Conservation (phyloP, 2,329 filamentous ascomycete genomes). For the Monosporascus sp. region DNA sequence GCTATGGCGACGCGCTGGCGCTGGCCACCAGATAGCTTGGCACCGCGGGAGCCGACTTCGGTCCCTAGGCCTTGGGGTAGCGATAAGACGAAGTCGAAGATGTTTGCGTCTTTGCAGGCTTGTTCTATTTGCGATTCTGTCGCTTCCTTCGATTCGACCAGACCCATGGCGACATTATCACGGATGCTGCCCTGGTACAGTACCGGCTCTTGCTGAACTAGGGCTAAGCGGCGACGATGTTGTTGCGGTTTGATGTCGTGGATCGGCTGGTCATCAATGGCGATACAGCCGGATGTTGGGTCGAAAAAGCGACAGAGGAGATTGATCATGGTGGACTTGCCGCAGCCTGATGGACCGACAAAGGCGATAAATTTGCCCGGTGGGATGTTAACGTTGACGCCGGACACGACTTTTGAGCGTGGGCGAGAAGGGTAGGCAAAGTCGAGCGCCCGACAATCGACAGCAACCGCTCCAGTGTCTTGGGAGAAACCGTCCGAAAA, state of each 20-base stretch:
- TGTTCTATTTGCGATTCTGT: conserved; percentile 5
- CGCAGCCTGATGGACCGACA: conserved; percentile 52
- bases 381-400: conserved; percentile 34
- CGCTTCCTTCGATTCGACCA: background rate
- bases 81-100: conserved; percentile 41
- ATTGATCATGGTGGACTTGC: conserved; percentile 57
- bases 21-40: conserved; percentile 32
- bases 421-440: conserved; percentile 57
- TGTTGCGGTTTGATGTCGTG: conserved; percentile 39
- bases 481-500: conserved; percentile 1
- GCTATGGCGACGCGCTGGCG: conserved; percentile 42
- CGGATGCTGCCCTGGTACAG: conserved; percentile 43
- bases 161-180: conserved; percentile 27
- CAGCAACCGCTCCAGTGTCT: conserved; percentile 27
- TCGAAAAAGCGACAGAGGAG: conserved; percentile 43
- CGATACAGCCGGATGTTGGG: conserved; percentile 39
- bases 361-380: conserved; percentile 47
- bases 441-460: conserved; percentile 40
- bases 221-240: conserved; percentile 46
- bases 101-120: conserved; percentile 9
- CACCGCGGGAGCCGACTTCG: conserved; percentile 41
- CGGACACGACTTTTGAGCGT: conserved; percentile 34
- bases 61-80: conserved; percentile 43
- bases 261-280: conserved; percentile 37
- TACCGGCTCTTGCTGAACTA: conserved; percentile 55